Evolutionary conservation across 2,329 filamentous ascomycete species (phyloP), one percentile per base, ranked within the genome.

Genomic region (Anthostomella pinea): DNA sequence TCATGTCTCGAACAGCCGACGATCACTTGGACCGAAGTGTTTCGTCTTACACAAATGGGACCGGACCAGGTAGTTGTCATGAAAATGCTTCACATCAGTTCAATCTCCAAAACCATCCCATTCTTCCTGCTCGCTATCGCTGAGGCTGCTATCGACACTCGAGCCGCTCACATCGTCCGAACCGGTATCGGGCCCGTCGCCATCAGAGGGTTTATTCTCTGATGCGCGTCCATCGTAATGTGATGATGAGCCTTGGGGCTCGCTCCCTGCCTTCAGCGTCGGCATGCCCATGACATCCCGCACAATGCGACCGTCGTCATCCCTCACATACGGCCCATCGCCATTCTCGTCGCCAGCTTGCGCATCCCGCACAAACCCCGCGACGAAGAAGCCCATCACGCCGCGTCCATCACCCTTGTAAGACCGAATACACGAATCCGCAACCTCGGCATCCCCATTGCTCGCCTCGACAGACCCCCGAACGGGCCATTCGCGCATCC

Each of bases 301-400:
- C 4, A 60, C 39, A 34, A 62, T 60, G 11, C 43, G 45, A 4
- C 59, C 58, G 15, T 53, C 34, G 4, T 46, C 49, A 31, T 58
- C 56, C 29, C 59, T 51, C 8, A 56, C 35, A 33, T 55, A 56
- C n/a, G 56, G 54, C 2, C 57, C 56, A 6, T 54, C 48, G 8
- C 33, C 48, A 24, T 50, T 51, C 13, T 29, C 46, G 10, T 29
- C 34, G 10, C 30, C 39, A 16, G 35, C 25, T n/a, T 33, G 23
- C 8, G 27, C 49, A 27, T 84, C 77, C 35, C 86, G 72, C 3
- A 87, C 75, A 62, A 98, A 95, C 0, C 76, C 87, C n/a, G 81
- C 88, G 14, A 96, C 86, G 53, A 98, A 98, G 64, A 98, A 97
- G 0, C 93, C 91, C 77, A 96, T 95, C 1, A 90, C 86, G 0